Evolutionary conservation across 2,329 filamentous ascomycete genomes (phyloP), one percentile per base, ranked within the genome.

Genomic region (Ceratocystis smalleyi): DNA sequence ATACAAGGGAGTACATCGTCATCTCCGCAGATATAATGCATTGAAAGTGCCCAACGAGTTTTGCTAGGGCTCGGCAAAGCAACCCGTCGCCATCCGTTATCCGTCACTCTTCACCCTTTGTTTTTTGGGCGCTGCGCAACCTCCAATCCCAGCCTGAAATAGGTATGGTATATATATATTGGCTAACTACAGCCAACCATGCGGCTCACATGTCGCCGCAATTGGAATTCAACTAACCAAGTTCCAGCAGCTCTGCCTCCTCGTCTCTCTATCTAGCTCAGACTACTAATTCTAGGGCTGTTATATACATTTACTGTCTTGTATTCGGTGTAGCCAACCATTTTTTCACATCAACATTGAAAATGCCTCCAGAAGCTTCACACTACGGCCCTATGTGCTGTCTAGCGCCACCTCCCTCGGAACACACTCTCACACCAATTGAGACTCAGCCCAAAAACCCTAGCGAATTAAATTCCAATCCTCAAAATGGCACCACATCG

Each of bases 341-440:
- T 51, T 27, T 24, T 6, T 27, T 19, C 19, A 27, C 5, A 30
- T 27, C 30, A 40, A 8, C 40, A n/a, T n/a, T 61, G 15, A 63
- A 62, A 45, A 61, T 62, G 32, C 40, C 54, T 17, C 51, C 30
- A n/a, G 43, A 59, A 59, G 30, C 54, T 17, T 12, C 35, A 15
- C 64, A 66, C 40, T 54, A 27, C 43, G 82, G 82, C 66, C 72
- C 79, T 30, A 79, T 78, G 64, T 89, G 86, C 71, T 80, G 79
- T 45, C 74, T 83, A 47, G 77, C 79, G 12, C 78, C 80, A 27
- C 64, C 59, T 24, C 59, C 64, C 19, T 19, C 30, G 22, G 54
- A 57, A 12, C 15, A 57, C 54, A 51, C 22, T 51, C 22, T 24
- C 19, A 24, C 47, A 15, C 22, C 47, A 51, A 51, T 15, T 27